Evolutionary conservation across 2,329 filamentous ascomycete species (phyloP).

Genomic region (Talaromyces albobiverticillius): DNA sequence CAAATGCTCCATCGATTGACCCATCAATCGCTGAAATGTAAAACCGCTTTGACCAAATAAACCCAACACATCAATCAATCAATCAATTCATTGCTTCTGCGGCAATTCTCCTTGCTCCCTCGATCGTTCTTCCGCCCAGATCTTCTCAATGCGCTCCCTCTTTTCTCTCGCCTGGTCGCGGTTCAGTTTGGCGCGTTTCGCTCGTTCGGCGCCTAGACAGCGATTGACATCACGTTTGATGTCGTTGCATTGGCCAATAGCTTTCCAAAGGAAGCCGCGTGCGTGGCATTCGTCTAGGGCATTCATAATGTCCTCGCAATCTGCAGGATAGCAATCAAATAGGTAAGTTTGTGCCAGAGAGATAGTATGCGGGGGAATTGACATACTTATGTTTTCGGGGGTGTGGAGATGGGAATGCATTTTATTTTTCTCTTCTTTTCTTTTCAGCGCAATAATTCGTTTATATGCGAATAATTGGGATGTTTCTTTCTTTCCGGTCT

Average conservation of each 20-base stretch:
- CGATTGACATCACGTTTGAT: slow-evolving; percentile 79
- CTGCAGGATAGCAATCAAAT: slow-evolving; percentile 48
- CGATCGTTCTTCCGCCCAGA: slow-evolving; percentile 64
- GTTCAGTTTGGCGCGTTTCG: slow-evolving; percentile 75
- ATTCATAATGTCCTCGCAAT: slow-evolving; percentile 90
- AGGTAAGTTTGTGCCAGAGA: slow-evolving; percentile 2
- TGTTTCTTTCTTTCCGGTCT: not conserved
- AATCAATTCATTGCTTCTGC: slow-evolving; percentile 6
- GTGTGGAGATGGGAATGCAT: slow-evolving; percentile 99
- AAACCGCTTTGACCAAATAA: slow-evolving; percentile 6
- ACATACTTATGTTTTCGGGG: slow-evolving; percentile 79
- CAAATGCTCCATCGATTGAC: slow-evolving; percentile 12
- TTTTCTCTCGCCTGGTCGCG: slow-evolving; percentile 67
- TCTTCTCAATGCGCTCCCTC: slow-evolving; percentile 69
- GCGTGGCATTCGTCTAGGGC: slow-evolving; percentile 95
- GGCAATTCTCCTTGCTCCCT: slow-evolving; percentile 17
- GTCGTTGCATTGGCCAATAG: slow-evolving; percentile 83
- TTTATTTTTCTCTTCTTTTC: slow-evolving; percentile 23
- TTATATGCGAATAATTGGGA: not conserved
- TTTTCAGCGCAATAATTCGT: not conserved
- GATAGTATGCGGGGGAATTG: slow-evolving; percentile 8
- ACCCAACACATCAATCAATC: slow-evolving; percentile 16
- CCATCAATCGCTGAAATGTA: slow-evolving; percentile 2
- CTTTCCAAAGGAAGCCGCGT: slow-evolving; percentile 87
- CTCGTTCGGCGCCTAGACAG: slow-evolving; percentile 77